Base-by-base conservation (phyloP, 768 basidiomycete species). In the Lepiota subincarnata region DNA sequence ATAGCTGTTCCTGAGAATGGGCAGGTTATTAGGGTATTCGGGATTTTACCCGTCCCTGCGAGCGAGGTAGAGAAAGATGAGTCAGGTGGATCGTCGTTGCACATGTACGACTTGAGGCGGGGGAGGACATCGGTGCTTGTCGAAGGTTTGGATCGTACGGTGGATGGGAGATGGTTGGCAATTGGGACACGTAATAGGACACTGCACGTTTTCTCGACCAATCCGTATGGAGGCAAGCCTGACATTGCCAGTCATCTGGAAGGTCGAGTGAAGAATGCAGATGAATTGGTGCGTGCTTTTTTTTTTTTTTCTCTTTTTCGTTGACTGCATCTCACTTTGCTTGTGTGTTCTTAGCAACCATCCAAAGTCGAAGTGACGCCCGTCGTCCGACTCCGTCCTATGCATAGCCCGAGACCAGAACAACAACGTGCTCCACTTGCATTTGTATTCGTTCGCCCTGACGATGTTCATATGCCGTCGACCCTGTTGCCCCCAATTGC, bases 171-270 rank as follows among this genome's bases (percentile, higher is more conserved):
- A 34, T 92, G 87, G 86, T 66, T 83, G 14, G 89, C 81, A 2
- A 66, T 90, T 34, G 80, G 76, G n/a, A 89, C 85, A 36, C 62
- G 72, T 62, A 83, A 83, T 59, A 66, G 82, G 53, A 87, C 82
- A 0, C 68, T 84, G 18, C 89, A 92, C 68, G 69, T 92, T 0
- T 92, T 90, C 62, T 80, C 85, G 6, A 72, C 84, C 6, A 87
- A 91, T 64, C 89, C 89, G 3, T 84, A 84, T 54, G 91, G 89
- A 0, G 87, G 91, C 3, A 73, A 72, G 31, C 72, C 85, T 1
- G 84, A 90, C 68, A 68, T 79, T 28, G 65, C 66, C 31, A 84
- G 86, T 45, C 84, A 88, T 68, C 59, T 84, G 50, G 74, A 78
- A 35, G 81, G 79, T 5, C 70, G 71, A 61, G 83, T 89, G 0